A percentile compares a stretch with the other conserved stretches of the same genome.
Evolutionary conservation across 768 basidiomycete genomes (phyloP).

Genomic region (Xerocomus brunneocitrinus): DNA sequence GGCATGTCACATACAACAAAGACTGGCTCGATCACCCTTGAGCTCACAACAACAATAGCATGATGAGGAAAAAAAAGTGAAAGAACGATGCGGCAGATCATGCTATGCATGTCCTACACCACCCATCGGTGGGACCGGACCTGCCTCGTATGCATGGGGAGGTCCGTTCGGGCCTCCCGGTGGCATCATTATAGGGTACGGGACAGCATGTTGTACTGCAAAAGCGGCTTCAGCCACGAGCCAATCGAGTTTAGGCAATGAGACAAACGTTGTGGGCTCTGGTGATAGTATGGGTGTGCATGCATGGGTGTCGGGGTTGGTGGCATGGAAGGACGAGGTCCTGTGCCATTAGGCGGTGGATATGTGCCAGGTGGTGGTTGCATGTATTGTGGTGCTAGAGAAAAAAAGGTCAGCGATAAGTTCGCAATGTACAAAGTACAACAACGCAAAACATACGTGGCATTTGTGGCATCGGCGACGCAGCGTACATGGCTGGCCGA

Average conservation of each 20-base stretch:
- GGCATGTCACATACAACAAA: slow-evolving; percentile 28
- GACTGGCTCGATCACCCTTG: slow-evolving; percentile 18
- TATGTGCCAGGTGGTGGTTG: slow-evolving; percentile 72
- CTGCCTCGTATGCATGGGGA: slow-evolving; percentile 70
- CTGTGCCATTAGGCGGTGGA: slow-evolving; percentile 71
- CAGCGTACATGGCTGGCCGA: slow-evolving; percentile 67
- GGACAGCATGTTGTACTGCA: slow-evolving; percentile 80
- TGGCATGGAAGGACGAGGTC: slow-evolving; percentile 84
- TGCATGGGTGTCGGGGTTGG: slow-evolving; percentile 85
- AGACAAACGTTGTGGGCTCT: slow-evolving; percentile 77
- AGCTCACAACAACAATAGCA: slow-evolving; percentile 28
- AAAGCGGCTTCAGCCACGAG: slow-evolving; percentile 26
- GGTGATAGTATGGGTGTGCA: slow-evolving; percentile 85
- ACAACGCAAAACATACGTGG: slow-evolving; percentile 55
- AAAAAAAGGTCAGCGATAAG: slow-evolving; percentile 3
- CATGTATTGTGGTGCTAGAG: slow-evolving; percentile 72
- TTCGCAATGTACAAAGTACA: background rate
- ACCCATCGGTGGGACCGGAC: slow-evolving; percentile 70
- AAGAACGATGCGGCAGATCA: slow-evolving; percentile 11
- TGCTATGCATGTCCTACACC: slow-evolving; percentile 57
- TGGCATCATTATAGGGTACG: slow-evolving; percentile 89
- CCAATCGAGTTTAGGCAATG: slow-evolving; percentile 14
- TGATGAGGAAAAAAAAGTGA: slow-evolving; percentile 7
- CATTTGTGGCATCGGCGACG: slow-evolving; percentile 83
- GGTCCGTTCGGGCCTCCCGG: slow-evolving; percentile 61